Conservation (phyloP, 116 monocot species). For the Papilionanthe hybrid region DNA sequence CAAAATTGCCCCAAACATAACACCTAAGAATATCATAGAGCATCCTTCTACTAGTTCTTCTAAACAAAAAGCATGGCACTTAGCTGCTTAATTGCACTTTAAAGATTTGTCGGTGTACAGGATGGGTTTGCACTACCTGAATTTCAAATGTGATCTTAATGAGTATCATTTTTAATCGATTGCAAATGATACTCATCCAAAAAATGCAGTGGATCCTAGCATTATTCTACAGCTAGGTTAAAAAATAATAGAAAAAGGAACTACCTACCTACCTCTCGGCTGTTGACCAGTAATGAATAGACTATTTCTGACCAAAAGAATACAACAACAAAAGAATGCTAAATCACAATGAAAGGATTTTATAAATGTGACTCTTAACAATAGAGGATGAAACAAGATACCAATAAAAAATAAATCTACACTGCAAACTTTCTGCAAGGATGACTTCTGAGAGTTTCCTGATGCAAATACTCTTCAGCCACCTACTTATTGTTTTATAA, state of each 20-base stretch:
- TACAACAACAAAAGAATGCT: not conserved
- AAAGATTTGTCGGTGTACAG: no score
- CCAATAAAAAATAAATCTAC: not conserved
- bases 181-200: not conserved
- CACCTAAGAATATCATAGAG: no score
- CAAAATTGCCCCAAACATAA: not conserved
- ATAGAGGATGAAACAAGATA: not conserved
- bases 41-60: no score
- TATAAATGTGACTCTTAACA: not conserved
- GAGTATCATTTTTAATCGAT: not conserved
- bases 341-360: not conserved
- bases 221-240: not conserved
- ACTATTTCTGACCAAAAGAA: not conserved
- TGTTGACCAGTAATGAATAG: not conserved
- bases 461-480: not conserved
- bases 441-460: not conserved
- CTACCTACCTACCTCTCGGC: not conserved
- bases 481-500: not conserved
- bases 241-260: not conserved
- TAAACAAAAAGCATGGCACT: no score
- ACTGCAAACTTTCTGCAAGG: not conserved
- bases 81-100: no score
- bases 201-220: not conserved
- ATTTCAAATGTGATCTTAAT: no score
- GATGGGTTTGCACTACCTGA: no score